A percentile compares a stretch with the other conserved stretches of the same genome.
Evolutionary conservation across 169 alveolate species (phyloP).

Genomic region (Plasmodium gonderi): DNA sequence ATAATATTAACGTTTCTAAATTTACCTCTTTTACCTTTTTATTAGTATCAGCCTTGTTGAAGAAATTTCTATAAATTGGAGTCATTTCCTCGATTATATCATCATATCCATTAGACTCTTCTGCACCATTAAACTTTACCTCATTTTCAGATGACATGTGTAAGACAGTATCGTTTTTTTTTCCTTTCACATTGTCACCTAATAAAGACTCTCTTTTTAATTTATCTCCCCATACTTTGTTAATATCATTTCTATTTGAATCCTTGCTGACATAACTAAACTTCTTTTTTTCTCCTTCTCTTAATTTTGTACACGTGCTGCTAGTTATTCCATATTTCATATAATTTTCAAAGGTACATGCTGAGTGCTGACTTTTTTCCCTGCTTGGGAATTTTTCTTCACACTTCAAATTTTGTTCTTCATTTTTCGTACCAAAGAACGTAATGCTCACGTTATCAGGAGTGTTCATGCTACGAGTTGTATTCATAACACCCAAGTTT

Average conservation of each 20-base stretch:
- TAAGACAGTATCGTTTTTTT: too few relatives aligned
- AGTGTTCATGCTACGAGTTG: too few relatives aligned
- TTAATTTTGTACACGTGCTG: neutral
- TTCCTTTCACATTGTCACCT: too few relatives aligned
- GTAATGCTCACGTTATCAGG: too few relatives aligned
- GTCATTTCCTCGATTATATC: constrained; percentile 55
- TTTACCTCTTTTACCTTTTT: constrained; percentile 61
- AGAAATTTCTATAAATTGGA: constrained; percentile 12
- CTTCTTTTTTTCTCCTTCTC: neutral
- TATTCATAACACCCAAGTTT: too few relatives aligned
- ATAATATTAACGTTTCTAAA: constrained; percentile 25
- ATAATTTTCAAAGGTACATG: neutral
- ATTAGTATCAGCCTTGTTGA: constrained; percentile 9
- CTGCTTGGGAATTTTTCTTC: neutral
- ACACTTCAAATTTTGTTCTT: neutral
- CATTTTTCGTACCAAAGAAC: too few relatives aligned
- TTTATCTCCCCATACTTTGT: too few relatives aligned
- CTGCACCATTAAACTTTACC: neutral
- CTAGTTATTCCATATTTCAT: neutral
- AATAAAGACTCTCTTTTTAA: too few relatives aligned
- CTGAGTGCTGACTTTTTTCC: neutral
- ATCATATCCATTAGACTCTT: neutral
- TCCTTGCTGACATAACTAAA: too few relatives aligned
- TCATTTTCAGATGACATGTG: neutral
- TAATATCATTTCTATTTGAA: too few relatives aligned